These are phyloP conservation scores for Lasiosphaeria ovina DNA, from an alignment of 495 filamentous ascomycete genomes.

Conservation along the genomic window DNA sequence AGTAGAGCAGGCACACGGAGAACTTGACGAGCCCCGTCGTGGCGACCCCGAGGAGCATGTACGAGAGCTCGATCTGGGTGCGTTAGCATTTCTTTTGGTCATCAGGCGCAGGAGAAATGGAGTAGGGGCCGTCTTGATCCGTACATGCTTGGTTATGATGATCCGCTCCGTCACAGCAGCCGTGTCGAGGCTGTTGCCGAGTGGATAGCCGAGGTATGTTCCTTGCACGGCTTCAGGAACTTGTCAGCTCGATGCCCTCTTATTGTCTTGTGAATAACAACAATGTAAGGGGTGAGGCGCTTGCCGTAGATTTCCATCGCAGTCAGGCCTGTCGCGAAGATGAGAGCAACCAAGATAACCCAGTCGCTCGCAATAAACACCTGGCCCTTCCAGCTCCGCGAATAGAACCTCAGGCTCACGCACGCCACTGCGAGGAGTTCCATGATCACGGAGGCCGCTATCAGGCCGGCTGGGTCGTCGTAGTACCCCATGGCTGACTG, in stretches of 20 bases:
- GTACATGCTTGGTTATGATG: slow-evolving; percentile 16
- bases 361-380: slow-evolving; percentile 14
- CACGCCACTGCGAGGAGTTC: slow-evolving; percentile 7
- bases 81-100: neutral
- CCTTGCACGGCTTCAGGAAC: slow-evolving; percentile 8
- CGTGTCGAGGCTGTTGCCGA: slow-evolving; percentile 6
- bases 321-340: slow-evolving; percentile 13
- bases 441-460: slow-evolving; percentile 13
- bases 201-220: slow-evolving; percentile 11
- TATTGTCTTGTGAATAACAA: neutral
- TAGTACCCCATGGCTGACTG: slow-evolving; percentile 2
- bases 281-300: too few species aligned
- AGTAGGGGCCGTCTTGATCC: neutral
- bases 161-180: slow-evolving; percentile 12
- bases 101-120: neutral
- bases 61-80: slow-evolving; percentile 7
- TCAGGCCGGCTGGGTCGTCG: slow-evolving; percentile 13
- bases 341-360: slow-evolving; percentile 10
- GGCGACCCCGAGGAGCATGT: slow-evolving; percentile 12
- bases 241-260: neutral
- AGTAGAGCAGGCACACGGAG: slow-evolving; percentile 20
- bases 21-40: slow-evolving; percentile 19
- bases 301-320: slow-evolving; percentile 15
- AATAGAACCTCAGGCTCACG: slow-evolving; percentile 16
- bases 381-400: slow-evolving; percentile 16